phyloP scores from a whole-genome alignment of 768 basidiomycete species.

The Kwoniella sp. region DNA sequence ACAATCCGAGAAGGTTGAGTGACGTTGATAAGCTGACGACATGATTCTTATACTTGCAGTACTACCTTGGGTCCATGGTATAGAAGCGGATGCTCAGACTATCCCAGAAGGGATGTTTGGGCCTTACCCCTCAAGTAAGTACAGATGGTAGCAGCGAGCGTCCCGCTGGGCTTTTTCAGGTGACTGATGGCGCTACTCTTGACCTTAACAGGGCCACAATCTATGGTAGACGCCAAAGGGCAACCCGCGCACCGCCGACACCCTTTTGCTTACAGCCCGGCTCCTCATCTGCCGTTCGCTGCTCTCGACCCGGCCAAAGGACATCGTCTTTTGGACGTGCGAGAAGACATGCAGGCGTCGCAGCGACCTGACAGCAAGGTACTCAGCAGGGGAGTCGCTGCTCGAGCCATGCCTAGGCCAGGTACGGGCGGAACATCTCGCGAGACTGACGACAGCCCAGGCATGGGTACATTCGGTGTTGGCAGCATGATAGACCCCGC shows the following conservation, averaged over 20 bases:
- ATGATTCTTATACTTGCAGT: constrained; percentile 13
- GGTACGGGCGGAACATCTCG: background rate
- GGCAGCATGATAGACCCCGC: constrained; percentile 12
- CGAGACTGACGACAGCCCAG: constrained; percentile 17
- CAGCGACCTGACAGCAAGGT: constrained; percentile 28
- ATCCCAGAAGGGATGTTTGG: constrained; percentile 42
- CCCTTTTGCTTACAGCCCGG: constrained; percentile 35
- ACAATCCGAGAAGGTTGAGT: background rate
- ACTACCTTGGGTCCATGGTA: constrained; percentile 40
- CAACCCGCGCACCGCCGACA: constrained; percentile 23
- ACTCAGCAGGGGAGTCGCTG: constrained; percentile 29
- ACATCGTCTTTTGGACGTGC: background rate
- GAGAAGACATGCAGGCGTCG: background rate
- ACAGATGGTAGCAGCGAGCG: no score
- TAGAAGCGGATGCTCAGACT: constrained; percentile 17
- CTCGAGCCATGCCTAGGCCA: background rate
- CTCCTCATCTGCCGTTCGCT: constrained; percentile 31
- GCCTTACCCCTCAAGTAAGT: constrained; percentile 40
- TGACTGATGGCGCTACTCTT: no score
- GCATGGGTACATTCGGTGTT: constrained; percentile 37
- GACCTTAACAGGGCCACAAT: constrained; percentile 14
- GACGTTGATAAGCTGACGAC: constrained; percentile 5
- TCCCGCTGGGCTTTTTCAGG: no score
- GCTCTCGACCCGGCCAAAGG: constrained; percentile 20
- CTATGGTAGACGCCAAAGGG: constrained; percentile 19